These are phyloP conservation scores for Huntiella decipiens DNA, from an alignment of 2,329 filamentous ascomycete species.

Conservation along the genomic window DNA sequence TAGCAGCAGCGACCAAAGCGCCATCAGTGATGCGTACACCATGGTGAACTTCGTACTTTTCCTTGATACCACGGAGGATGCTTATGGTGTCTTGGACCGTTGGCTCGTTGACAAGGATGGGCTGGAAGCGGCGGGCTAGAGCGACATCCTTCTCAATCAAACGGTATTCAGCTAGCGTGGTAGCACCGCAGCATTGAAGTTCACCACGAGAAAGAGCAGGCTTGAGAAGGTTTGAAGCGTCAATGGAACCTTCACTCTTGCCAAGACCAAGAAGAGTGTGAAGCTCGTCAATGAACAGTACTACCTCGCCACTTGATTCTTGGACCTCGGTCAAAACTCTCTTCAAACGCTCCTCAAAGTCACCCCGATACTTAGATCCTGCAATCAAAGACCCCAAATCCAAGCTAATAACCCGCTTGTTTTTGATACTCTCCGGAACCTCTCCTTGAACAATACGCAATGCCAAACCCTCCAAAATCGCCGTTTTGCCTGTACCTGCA, in stretches of 20 bases:
- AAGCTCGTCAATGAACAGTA: constrained; percentile 87
- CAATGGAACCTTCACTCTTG: constrained; percentile 89
- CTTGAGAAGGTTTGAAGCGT: constrained; percentile 87
- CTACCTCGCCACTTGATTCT: constrained; percentile 72
- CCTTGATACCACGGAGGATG: constrained; percentile 89
- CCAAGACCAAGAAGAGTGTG: constrained; percentile 82
- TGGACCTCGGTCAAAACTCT: constrained; percentile 80
- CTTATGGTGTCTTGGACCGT: constrained; percentile 84
- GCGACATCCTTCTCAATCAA: constrained; percentile 93
- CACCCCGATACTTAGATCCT: constrained; percentile 84
- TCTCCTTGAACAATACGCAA: constrained; percentile 80
- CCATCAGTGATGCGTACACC: constrained; percentile 88
- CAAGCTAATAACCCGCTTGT: constrained; percentile 72
- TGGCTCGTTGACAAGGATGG: constrained; percentile 83
- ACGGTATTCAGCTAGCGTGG: constrained; percentile 80
- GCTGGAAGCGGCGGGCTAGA: constrained; percentile 79
- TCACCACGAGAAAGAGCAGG: constrained; percentile 84
- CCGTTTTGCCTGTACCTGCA: constrained; percentile 85
- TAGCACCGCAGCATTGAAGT: constrained; percentile 87
- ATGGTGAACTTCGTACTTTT: constrained; percentile 93
- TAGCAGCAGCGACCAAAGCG: constrained; percentile 77
- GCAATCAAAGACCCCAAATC: constrained; percentile 88
- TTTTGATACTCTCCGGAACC: constrained; percentile 88
- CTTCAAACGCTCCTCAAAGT: constrained; percentile 90
- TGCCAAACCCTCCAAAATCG: constrained; percentile 76